phyloP scores from a whole-genome alignment of 2,329 filamentous ascomycete genomes.

The Knufia fluminis region DNA sequence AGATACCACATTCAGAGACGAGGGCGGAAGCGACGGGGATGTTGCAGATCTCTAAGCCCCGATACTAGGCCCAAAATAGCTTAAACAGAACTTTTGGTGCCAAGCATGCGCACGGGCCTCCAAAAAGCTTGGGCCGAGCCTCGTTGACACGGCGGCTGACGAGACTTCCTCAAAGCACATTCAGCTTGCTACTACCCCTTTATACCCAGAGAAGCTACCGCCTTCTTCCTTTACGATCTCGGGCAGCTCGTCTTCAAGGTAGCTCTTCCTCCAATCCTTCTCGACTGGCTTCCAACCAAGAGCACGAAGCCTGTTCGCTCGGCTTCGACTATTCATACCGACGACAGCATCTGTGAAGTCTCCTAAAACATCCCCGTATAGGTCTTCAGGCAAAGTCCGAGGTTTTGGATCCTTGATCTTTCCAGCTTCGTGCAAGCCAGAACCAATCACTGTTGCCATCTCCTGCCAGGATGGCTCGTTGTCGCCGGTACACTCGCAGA shows the following conservation, averaged over 20 bases:
- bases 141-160: too few species aligned
- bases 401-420: constrained; percentile 31
- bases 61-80: not conserved
- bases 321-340: constrained; percentile 36
- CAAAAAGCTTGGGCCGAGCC: too few species aligned
- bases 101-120: too few species aligned
- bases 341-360: constrained; percentile 29
- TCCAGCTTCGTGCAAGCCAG: constrained; percentile 31
- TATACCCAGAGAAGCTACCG: constrained; percentile 5
- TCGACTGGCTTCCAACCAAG: constrained; percentile 40
- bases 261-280: constrained; percentile 34
- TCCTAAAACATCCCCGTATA: constrained; percentile 36
- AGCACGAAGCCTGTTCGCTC: constrained; percentile 36
- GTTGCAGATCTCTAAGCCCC: not conserved
- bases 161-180: not conserved
- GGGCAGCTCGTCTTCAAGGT: constrained; percentile 33
- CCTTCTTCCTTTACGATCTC: constrained; percentile 14
- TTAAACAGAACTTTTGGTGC: not conserved
- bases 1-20: not conserved
- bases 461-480: constrained; percentile 39
- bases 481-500: constrained; percentile 32
- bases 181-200: not conserved
- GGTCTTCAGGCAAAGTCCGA: constrained; percentile 29
- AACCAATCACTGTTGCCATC: constrained; percentile 31
- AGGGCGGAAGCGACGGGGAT: not conserved